A percentile compares a stretch with the other conserved stretches of the same genome.
These are phyloP conservation scores for Penicillium fimorum DNA, from an alignment of 495 filamentous ascomycete species.

Conservation along the genomic window DNA sequence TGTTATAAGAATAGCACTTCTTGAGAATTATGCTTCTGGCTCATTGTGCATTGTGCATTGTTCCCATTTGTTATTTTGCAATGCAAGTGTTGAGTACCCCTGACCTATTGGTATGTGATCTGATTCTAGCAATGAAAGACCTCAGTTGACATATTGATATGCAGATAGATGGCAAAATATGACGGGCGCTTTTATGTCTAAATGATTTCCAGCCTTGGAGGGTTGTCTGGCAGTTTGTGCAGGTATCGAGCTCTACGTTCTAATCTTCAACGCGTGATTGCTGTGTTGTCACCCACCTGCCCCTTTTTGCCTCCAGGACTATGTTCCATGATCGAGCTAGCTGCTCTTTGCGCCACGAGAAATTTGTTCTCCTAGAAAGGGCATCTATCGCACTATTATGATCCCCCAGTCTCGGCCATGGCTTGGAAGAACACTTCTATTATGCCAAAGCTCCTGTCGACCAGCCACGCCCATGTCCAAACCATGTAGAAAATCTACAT, in stretches of 20 bases:
- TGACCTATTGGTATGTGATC: neutral
- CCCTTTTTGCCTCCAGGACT: neutral
- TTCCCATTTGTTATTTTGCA: neutral
- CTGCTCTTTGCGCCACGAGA: neutral
- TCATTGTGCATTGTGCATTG: neutral
- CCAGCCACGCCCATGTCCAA: neutral
- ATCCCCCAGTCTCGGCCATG: neutral
- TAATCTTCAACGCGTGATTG: neutral
- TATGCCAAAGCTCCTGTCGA: neutral
- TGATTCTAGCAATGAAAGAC: neutral
- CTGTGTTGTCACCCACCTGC: neutral
- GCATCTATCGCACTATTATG: neutral
- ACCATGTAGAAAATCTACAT: neutral
- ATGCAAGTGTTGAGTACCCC: neutral
- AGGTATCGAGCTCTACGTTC: neutral
- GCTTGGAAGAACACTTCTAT: neutral
- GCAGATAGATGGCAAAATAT: neutral
- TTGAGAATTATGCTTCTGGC: constrained; percentile 4
- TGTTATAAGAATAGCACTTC: constrained; percentile 45
- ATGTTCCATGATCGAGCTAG: neutral
- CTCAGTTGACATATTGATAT: neutral
- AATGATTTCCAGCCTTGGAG: neutral
- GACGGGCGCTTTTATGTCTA: neutral
- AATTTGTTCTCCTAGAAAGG: neutral
- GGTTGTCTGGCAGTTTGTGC: neutral